These are phyloP conservation scores for Microbotryum silenes-acaulis DNA, from an alignment of 1,284 basidiomycete species.

Conservation along the genomic window DNA sequence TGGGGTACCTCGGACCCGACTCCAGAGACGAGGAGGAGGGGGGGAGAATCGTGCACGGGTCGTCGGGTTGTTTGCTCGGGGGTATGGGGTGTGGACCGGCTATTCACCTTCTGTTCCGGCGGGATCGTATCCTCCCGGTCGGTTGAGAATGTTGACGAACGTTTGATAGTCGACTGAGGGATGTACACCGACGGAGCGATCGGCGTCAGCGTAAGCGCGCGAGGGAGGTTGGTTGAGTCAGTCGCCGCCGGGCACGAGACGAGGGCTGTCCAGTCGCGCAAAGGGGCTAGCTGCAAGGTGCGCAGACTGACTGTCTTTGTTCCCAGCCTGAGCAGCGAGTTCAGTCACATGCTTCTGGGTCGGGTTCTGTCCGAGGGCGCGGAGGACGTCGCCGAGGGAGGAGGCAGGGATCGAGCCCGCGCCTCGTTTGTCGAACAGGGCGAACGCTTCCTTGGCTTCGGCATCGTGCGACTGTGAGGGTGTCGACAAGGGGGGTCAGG, in stretches of 20 bases:
- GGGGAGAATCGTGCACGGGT: background rate
- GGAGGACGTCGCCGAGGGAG: conserved; percentile 85
- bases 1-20: background rate
- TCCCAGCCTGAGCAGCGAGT: conserved; percentile 50
- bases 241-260: background rate
- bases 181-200: too few relatives aligned
- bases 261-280: background rate
- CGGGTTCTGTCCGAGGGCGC: conserved; percentile 94
- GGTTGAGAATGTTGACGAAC: conserved; percentile 84
- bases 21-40: background rate
- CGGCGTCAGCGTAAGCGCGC: too few relatives aligned
- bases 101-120: conserved; percentile 76
- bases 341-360: conserved; percentile 92
- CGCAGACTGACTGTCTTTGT: conserved; percentile 15
- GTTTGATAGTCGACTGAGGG: conserved; percentile 72
- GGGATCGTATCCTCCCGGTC: conserved; percentile 93
- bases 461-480: background rate
- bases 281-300: background rate
- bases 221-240: background rate
- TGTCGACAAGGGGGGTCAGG: background rate
- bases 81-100: background rate
- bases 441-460: conserved; percentile 32
- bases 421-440: conserved; percentile 91
- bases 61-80: background rate
- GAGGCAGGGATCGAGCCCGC: conserved; percentile 81